These are phyloP conservation scores for Nemania diffusa DNA, from an alignment of 2,329 filamentous ascomycete genomes.

Conservation along the genomic window DNA sequence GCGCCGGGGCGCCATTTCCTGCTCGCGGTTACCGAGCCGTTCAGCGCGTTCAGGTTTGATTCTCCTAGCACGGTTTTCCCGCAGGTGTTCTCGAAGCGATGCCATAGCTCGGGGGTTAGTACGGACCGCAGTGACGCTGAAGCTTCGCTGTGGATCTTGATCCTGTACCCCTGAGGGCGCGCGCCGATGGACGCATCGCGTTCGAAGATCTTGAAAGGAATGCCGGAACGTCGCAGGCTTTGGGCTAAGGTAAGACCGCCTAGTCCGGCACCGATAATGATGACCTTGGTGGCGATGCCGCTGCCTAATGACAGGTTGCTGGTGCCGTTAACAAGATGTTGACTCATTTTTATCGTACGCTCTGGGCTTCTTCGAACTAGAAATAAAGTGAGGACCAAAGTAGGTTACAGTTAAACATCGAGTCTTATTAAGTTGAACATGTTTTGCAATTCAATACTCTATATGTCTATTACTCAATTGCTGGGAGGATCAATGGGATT, in stretches of 20 bases:
- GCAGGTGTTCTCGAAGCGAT: constrained; percentile 36
- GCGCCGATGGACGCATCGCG: constrained; percentile 46
- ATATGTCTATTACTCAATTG: background rate
- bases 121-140: constrained; percentile 33
- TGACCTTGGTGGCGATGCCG: constrained; percentile 33
- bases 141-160: constrained; percentile 47
- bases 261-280: constrained; percentile 52
- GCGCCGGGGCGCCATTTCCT: constrained; percentile 4
- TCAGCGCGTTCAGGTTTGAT: constrained; percentile 25
- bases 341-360: background rate
- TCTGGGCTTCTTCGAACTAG: background rate
- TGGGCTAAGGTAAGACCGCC: constrained; percentile 52
- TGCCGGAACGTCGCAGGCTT: constrained; percentile 48
- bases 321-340: background rate
- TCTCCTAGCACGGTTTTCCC: constrained; percentile 19
- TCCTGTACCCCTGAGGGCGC: constrained; percentile 53
- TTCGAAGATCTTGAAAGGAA: constrained; percentile 53
- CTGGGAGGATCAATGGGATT: background rate
- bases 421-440: background rate
- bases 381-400: background rate
- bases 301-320: background rate
- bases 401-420: background rate
- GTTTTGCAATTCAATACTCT: background rate
- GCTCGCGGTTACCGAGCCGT: constrained; percentile 11
- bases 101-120: constrained; percentile 34